These are phyloP conservation scores for Ampelomyces quisqualis DNA, from an alignment of 2,329 filamentous ascomycete species.

Conservation along the genomic window DNA sequence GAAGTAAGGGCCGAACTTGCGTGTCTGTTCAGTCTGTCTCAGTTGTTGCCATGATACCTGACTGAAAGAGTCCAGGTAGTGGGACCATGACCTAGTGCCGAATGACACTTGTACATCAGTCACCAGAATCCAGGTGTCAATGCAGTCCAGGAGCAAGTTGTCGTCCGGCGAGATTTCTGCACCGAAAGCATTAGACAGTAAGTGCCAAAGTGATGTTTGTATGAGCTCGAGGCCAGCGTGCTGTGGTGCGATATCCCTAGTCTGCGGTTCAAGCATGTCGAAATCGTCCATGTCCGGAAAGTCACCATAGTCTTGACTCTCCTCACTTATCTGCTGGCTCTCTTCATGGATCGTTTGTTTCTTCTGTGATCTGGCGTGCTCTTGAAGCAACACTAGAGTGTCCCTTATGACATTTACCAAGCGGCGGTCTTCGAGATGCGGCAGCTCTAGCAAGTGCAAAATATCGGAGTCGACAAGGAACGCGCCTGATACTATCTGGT, in stretches of 20 bases:
- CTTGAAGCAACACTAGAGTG: slow-evolving; percentile 51
- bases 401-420: slow-evolving; percentile 52
- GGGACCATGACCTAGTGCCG: slow-evolving; percentile 54
- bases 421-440: slow-evolving; percentile 51
- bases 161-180: slow-evolving; percentile 58
- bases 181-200: slow-evolving; percentile 63
- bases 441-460: slow-evolving; percentile 53
- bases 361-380: slow-evolving; percentile 37
- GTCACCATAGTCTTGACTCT: slow-evolving; percentile 66
- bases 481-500: slow-evolving; percentile 44
- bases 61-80: slow-evolving; percentile 58
- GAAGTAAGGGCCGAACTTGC: slow-evolving; percentile 50
- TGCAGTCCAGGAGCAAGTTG: slow-evolving; percentile 51
- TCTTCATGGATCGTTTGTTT: slow-evolving; percentile 17
- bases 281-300: slow-evolving; percentile 54
- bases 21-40: slow-evolving; percentile 48
- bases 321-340: slow-evolving; percentile 51
- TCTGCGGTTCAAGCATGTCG: too few species aligned
- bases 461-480: slow-evolving; percentile 50
- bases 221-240: slow-evolving; percentile 43
- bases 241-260: too few species aligned
- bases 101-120: slow-evolving; percentile 51
- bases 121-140: slow-evolving; percentile 58
- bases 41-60: slow-evolving; percentile 53
- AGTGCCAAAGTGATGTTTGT: slow-evolving; percentile 52